Evolutionary conservation across 2,329 filamentous ascomycete genomes (phyloP).

Genomic region (Verticillium tricorpus): DNA sequence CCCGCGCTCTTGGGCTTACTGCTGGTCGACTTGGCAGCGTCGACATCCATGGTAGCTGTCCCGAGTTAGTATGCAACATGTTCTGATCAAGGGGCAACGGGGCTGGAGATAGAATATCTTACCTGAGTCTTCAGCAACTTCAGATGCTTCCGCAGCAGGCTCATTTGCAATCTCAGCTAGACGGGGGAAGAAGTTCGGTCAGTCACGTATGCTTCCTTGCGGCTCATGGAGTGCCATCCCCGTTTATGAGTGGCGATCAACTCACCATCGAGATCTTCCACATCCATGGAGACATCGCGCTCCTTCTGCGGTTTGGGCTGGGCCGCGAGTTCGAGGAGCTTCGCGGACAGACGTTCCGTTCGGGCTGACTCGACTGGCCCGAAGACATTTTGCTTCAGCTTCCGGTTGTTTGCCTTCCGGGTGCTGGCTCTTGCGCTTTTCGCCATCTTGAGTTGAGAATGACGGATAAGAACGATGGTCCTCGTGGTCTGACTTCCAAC

Average conservation of each 20-base stretch:
- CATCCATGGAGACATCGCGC: constrained; percentile 44
- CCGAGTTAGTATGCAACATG: constrained; percentile 17
- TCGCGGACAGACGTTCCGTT: constrained; percentile 78
- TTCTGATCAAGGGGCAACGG: constrained; percentile 11
- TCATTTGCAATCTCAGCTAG: neutral
- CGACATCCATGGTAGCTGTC: constrained; percentile 52
- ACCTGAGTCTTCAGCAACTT: neutral
- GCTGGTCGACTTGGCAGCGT: constrained; percentile 32
- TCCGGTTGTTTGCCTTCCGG: constrained; percentile 78
- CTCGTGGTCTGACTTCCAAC: constrained; percentile 9
- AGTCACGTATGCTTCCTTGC: neutral
- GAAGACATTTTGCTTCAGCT: constrained; percentile 77
- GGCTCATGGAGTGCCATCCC: neutral
- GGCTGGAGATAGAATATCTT: neutral
- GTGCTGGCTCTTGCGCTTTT: constrained; percentile 78
- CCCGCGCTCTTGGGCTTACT: constrained; percentile 17
- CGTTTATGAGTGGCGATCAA: neutral
- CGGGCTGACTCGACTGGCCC: constrained; percentile 76
- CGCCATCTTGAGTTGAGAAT: constrained; percentile 61
- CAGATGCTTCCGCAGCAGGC: neutral
- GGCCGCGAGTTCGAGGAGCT: constrained; percentile 74
- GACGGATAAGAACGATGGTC: neutral
- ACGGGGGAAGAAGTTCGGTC: neutral
- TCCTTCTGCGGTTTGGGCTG: constrained; percentile 64
- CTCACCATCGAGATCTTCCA: neutral